Base-by-base conservation (phyloP, 805 yeast genomes). In the Cyberlindnera subsufficiens region DNA sequence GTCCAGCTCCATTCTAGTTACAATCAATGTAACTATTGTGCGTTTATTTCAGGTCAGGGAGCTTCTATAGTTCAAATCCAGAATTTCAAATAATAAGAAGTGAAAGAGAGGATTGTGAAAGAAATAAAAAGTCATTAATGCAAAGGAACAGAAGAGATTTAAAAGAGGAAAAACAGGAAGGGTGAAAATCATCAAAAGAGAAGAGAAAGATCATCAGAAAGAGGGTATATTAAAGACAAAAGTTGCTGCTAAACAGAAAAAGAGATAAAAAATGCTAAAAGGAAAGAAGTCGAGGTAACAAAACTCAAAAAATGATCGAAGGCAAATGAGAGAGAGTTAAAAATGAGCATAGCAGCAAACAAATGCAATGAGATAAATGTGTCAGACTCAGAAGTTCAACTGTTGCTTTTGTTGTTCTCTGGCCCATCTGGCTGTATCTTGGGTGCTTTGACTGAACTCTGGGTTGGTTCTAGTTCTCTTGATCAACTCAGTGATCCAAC, bases 381-480 rank as follows among this genome's bases (percentile, higher is more conserved):
- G 8, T 22, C 27, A 11, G 25, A 31, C 38, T 50, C 38, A 50
- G 33, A 49, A 41, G 16, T 22, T 42, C 36, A 51, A 32, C 44
- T 55, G 61, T 38, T 43, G 46, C 37, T 52, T 56, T 40, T 53
- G 60, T 49, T 68, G 96, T 56, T 86, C 96, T 53, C 93, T 78
- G 14, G 99, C 97, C 98, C 98, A 93, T 66, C 90, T 78, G 8
- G 97, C 97, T n/a, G 96, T 86, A 57, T 85, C 93, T 60, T 78
- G 80, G 11, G 97, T 88, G 42, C 73, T 67, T 54, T 76, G 78
- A 30, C 78, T 69, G 59, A 80, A 86, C 29, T 70, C 54, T 48
- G 75, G 71, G 59, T 81, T 82, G 42, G 77, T 58, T 63, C 93
- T 78, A 18, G 90, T 82, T 58, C 72, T 77, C 61, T 79, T 82